phyloP scores from a whole-genome alignment of 2,329 filamentous ascomycete genomes.

The Aspergillus udagawae region DNA sequence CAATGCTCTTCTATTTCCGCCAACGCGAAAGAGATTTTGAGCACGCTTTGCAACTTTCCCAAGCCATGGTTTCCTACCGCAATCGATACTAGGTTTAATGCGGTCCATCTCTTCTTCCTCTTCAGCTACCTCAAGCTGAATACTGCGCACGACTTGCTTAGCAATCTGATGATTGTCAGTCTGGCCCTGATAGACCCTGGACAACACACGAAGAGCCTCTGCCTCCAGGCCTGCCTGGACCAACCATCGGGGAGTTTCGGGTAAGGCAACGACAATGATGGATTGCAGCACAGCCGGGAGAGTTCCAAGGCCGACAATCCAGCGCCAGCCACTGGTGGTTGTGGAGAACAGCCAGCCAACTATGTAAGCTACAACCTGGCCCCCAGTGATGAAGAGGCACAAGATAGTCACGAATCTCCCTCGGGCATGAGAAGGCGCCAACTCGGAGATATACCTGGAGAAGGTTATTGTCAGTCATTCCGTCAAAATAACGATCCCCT shows the following conservation, averaged over 20 bases:
- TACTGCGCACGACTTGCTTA: slow-evolving; percentile 60
- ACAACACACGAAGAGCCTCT: slow-evolving; percentile 63
- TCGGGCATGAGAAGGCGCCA: slow-evolving; percentile 70
- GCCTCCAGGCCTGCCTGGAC: slow-evolving; percentile 62
- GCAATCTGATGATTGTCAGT: slow-evolving; percentile 47
- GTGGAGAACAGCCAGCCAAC: slow-evolving; percentile 71
- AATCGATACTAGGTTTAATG: slow-evolving; percentile 13
- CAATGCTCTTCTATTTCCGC: slow-evolving; percentile 63
- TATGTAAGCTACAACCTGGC: slow-evolving; percentile 84
- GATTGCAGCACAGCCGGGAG: slow-evolving; percentile 71
- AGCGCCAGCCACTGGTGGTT: slow-evolving; percentile 69
- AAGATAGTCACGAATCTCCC: slow-evolving; percentile 79
- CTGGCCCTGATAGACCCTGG: slow-evolving; percentile 56
- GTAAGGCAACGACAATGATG: slow-evolving; percentile 65
- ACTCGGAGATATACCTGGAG: slow-evolving; percentile 71
- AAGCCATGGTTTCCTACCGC: slow-evolving; percentile 19
- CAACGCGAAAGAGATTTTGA: slow-evolving; percentile 29
- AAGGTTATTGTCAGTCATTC: slow-evolving; percentile 1
- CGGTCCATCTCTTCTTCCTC: slow-evolving; percentile 51
- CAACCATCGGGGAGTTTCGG: slow-evolving; percentile 86
- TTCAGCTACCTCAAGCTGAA: slow-evolving; percentile 70
- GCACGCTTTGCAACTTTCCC: slow-evolving; percentile 23
- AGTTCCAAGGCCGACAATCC: slow-evolving; percentile 85
- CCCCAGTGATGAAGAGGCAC: slow-evolving; percentile 77
- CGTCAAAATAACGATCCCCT: neutral